Conservation (phyloP, 805 yeast species). For the Lipomyces anomalus region DNA sequence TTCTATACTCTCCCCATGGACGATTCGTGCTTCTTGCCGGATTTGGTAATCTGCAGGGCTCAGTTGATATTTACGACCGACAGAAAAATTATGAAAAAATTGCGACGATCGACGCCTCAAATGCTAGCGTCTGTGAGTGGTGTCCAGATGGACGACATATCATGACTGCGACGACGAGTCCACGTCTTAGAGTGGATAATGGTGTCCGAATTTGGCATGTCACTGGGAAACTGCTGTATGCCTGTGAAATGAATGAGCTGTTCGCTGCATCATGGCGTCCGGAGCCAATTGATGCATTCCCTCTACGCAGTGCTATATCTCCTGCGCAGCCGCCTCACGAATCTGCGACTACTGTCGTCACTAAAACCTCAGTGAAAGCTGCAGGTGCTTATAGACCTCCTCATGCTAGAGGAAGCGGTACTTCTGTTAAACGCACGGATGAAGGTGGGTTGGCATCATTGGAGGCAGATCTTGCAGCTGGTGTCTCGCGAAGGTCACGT, state of each 20-base stretch:
- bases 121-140: slow-evolving; percentile 97
- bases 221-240: slow-evolving; percentile 71
- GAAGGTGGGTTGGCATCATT: slow-evolving; percentile 21
- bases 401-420: slow-evolving; percentile 60
- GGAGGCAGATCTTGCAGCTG: slow-evolving; percentile 21
- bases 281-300: slow-evolving; percentile 45
- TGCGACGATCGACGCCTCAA: slow-evolving; percentile 80
- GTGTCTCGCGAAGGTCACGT: slow-evolving; percentile 12
- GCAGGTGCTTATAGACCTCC: slow-evolving; percentile 96
- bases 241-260: slow-evolving; percentile 76
- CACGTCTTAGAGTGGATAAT: slow-evolving; percentile 94
- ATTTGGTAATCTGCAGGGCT: slow-evolving; percentile 95
- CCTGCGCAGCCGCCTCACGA: slow-evolving; percentile 62
- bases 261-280: slow-evolving; percentile 82
- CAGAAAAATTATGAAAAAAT: slow-evolving; percentile 76
- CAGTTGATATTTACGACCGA: slow-evolving; percentile 91
- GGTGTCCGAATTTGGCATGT: slow-evolving; percentile 93
- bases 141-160: slow-evolving; percentile 93
- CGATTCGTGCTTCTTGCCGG: slow-evolving; percentile 90
- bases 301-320: slow-evolving; percentile 37
- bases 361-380: slow-evolving; percentile 48
- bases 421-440: slow-evolving; percentile 29
- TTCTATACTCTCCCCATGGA: slow-evolving; percentile 90
- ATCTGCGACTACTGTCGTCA: slow-evolving; percentile 50
- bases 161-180: slow-evolving; percentile 93